Percentiles rank a stretch among this genome's conserved stretches.
Conservation (phyloP, 441 rosid genomes). For the Rhodomyrtus psidioides region DNA sequence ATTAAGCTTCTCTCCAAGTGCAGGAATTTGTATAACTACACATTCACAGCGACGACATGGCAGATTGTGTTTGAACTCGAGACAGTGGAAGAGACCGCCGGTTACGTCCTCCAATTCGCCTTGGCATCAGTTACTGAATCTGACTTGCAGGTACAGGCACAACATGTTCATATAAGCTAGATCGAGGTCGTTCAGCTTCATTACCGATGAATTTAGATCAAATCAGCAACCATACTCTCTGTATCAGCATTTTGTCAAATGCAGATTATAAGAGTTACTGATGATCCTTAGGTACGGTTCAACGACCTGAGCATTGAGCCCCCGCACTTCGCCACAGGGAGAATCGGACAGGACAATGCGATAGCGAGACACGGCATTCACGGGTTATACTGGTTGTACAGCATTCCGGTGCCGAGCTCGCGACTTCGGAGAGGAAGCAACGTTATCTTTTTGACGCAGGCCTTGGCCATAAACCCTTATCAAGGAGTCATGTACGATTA, state of each 20-base stretch:
- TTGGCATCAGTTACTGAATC: constrained; percentile 61
- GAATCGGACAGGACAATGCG: constrained; percentile 44
- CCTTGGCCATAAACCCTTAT: constrained; percentile 17
- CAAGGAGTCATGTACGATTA: constrained; percentile 53
- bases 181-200: neutral
- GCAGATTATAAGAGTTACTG: neutral
- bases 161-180: neutral
- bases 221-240: neutral
- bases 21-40: constrained; percentile 22
- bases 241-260: neutral
- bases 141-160: constrained; percentile 36
- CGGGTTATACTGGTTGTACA: constrained; percentile 41
- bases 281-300: constrained; percentile 31
- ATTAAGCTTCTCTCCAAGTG: neutral
- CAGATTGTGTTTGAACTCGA: constrained; percentile 45
- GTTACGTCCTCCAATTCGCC: constrained; percentile 56
- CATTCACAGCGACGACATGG: constrained; percentile 52
- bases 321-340: constrained; percentile 26
- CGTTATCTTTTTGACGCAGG: constrained; percentile 39
- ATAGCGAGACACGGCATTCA: constrained; percentile 63
- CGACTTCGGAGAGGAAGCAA: constrained; percentile 26
- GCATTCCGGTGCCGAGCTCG: constrained; percentile 28
- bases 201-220: neutral
- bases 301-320: constrained; percentile 6
- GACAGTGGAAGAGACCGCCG: constrained; percentile 11